Evolutionary conservation across 1,284 basidiomycete genomes (phyloP), one percentile per base, ranked within the genome.

Genomic region (Neotropicomus parvogracilis): DNA sequence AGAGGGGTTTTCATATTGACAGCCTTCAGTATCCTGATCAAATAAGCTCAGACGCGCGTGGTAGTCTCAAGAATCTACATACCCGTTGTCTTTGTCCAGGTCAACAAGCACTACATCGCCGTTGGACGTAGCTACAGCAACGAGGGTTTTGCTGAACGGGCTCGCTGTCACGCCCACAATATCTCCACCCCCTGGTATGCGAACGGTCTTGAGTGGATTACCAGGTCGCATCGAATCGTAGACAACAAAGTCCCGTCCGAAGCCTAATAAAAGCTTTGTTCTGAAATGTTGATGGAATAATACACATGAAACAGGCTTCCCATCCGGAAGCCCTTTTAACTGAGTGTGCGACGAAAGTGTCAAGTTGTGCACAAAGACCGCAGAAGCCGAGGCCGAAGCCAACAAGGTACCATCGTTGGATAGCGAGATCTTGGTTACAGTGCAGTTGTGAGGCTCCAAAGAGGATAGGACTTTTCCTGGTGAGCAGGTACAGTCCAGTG

Each of bases 41-140:
- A 34, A 28, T 24, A 29, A 32, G n/a, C 50, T 12, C 47, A 26
- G 17, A 46, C 26, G 10, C 13, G 26, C 12, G 0, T 13, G 8
- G 12, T 31, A 12, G 21, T 39, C 16, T 32, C 19, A 10, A 53
- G 27, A 21, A 42, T 28, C 38, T 1, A 67, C 78, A 40, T 54
- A 86, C 84, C 77, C 75, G 57, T 80, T 83, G 53, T 87, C 85
- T 62, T 86, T 88, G 45, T 88, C 84, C 24, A 88, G 60, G 58
- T 88, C 85, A 39, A 88, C 65, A 8, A 88, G 69, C 4, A 65
- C 72, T 12, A 86, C 70, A 28, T 68, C 67, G 0, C 83, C 83
- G 5, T 66, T 69, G n/a, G 73, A 69, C 38, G 75, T 80, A 1
- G 74, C 77, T 31, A 75, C 73, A 9, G 80, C 80, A 13, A 84